Percentiles rank a stretch among this genome's conserved stretches.
Evolutionary conservation across 805 yeast genomes (phyloP).

Genomic region (Scheffersomyces lignosus): DNA sequence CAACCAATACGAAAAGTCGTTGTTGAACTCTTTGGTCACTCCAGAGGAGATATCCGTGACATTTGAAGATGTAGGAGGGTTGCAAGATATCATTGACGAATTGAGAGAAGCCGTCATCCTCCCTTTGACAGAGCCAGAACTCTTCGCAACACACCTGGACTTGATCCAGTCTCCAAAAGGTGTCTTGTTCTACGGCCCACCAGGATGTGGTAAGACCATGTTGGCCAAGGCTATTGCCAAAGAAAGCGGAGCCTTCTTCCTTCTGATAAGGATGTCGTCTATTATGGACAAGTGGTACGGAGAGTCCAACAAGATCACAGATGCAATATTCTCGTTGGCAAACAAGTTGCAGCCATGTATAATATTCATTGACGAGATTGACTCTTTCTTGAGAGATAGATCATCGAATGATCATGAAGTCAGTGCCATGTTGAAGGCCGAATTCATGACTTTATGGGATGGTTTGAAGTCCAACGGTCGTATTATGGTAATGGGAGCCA

Average conservation of each 20-base stretch:
- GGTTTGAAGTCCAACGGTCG: conserved; percentile 80
- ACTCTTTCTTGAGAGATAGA: conserved; percentile 87
- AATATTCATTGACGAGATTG: conserved; percentile 93
- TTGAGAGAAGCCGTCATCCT: conserved; percentile 83
- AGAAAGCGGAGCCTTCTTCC: conserved; percentile 88
- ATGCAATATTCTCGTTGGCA: conserved; percentile 89
- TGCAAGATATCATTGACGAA: conserved; percentile 79
- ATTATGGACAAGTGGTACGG: conserved; percentile 98
- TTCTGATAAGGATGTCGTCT: conserved; percentile 88
- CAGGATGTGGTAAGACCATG: conserved; percentile 98
- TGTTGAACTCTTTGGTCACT: conserved; percentile 74
- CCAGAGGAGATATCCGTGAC: conserved; percentile 79
- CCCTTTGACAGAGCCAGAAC: conserved; percentile 74
- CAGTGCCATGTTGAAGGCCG: conserved; percentile 93
- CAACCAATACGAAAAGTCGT: conserved; percentile 74
- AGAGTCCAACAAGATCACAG: conserved; percentile 89
- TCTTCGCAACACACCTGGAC: conserved; percentile 65
- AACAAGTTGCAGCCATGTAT: conserved; percentile 91
- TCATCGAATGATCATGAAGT: conserved; percentile 87
- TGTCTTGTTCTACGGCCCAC: conserved; percentile 89
- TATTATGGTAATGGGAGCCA: conserved; percentile 88
- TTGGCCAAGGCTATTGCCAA: conserved; percentile 92
- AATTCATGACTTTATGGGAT: conserved; percentile 97
- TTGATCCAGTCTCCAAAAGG: conserved; percentile 92
- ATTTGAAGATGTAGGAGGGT: conserved; percentile 87